Percentiles rank a stretch among this genome's conserved stretches.
Conservation (phyloP, 371 early-diverging fungal species). For the Mortierella sp. region DNA sequence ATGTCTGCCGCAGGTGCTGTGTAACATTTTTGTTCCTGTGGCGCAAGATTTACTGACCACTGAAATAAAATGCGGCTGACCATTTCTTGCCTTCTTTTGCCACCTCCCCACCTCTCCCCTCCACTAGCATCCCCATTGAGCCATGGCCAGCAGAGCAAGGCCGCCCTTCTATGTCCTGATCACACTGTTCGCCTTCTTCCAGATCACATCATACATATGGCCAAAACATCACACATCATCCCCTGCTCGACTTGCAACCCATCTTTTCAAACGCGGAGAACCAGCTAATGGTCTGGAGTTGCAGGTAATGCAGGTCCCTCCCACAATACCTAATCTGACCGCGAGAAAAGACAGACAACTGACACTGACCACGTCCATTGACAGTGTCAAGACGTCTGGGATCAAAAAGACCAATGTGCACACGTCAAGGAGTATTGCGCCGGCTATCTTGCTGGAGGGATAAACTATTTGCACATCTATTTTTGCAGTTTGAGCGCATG, state of each 20-base stretch:
- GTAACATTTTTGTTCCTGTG: no score
- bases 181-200: constrained; percentile 26
- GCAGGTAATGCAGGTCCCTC: constrained; percentile 1
- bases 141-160: constrained; percentile 13
- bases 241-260: background rate
- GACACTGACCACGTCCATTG: background rate
- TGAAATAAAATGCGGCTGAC: no score
- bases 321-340: no score
- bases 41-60: no score
- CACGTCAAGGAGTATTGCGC: constrained; percentile 62
- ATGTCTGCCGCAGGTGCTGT: no score
- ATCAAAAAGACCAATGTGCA: constrained; percentile 63
- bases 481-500: constrained; percentile 63
- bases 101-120: background rate
- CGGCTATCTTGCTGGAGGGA: constrained; percentile 60
- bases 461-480: constrained; percentile 69
- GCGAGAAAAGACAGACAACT: no score
- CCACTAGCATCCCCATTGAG: background rate
- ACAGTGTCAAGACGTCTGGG: constrained; percentile 63
- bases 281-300: background rate
- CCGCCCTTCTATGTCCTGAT: constrained; percentile 21
- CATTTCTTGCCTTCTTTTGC: background rate
- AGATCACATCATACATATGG: constrained; percentile 22
- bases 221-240: constrained; percentile 10
- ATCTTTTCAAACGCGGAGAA: constrained; percentile 19